Percentiles rank a stretch among this genome's conserved stretches.
phyloP scores from a whole-genome alignment of 768 basidiomycete species.

The Dioszegia hungarica region DNA sequence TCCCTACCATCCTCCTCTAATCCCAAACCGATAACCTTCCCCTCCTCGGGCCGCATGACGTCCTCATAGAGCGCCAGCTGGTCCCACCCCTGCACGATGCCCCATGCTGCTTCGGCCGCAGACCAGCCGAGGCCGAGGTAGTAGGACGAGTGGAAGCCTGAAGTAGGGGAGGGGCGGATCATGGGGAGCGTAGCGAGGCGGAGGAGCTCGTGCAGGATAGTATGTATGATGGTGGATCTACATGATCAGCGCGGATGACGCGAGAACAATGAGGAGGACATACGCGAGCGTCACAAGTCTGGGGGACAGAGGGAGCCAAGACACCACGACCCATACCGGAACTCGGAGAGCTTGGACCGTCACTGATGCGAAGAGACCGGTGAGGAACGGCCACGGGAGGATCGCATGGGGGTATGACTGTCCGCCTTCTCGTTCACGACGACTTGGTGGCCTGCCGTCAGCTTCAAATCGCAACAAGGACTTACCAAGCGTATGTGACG shows the following conservation, averaged over 20 bases:
- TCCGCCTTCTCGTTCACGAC: conserved; percentile 31
- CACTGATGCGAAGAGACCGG: conserved; percentile 43
- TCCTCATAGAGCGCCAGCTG: conserved; percentile 42
- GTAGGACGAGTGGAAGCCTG: conserved; percentile 43
- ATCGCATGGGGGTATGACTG: conserved; percentile 44
- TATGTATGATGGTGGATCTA: conserved; percentile 40
- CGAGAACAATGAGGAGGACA: background rate
- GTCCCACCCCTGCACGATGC: conserved; percentile 44
- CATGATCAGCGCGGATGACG: background rate
- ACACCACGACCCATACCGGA: conserved; percentile 34
- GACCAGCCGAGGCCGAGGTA: conserved; percentile 48
- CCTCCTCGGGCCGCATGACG: conserved; percentile 25
- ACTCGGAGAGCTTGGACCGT: conserved; percentile 38
- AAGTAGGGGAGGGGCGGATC: conserved; percentile 30
- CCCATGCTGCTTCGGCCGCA: conserved; percentile 43
- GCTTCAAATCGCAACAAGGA: background rate
- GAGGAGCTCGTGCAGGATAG: conserved; percentile 38
- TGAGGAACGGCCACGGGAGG: conserved; percentile 35
- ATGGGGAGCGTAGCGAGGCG: conserved; percentile 37
- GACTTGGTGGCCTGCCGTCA: conserved; percentile 42
- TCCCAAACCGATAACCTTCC: background rate
- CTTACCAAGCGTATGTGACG: conserved; percentile 44
- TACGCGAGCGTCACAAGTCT: conserved; percentile 19
- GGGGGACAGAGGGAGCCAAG: conserved; percentile 9
- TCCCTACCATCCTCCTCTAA: background rate